Evolutionary conservation across 2,329 filamentous ascomycete species (phyloP), one percentile per base, ranked within the genome.

Genomic region (Ophiostoma piceae): DNA sequence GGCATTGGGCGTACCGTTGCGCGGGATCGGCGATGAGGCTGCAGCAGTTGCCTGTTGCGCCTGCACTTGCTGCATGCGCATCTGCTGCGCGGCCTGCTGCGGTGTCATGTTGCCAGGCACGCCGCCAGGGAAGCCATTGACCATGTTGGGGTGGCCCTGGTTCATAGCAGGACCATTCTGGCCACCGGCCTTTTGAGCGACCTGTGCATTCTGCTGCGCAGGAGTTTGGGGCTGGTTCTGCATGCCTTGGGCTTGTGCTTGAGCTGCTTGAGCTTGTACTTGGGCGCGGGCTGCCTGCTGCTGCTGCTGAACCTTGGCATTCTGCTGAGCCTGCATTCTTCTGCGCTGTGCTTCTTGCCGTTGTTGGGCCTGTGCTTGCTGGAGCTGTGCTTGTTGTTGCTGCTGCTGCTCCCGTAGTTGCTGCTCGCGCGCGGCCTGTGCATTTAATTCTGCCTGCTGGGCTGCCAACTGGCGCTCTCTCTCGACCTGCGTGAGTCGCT

Each of bases 1-100:
- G 70, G 84, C 86, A 69, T 85, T 86, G 70, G 88, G 88, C 1
- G 87, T 90, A 29, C 85, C 85, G 74, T 90, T 87, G 16, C 86
- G 83, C 29, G 85, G 78, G 70, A 88, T 81, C 0, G 91, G 91
- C n/a, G 91, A 92, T 9, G 88, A 88, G 1, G 87, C 88, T 3
- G 86, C 84, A 19, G 87, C 88, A 4, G 86, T 84, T 19, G 85
- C 71, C 26, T 74, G 70, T 37, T 74, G 81, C 75, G 90, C 88
- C 1, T 87, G 85, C 8, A 87, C 84, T 73, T 88, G 85, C 67
- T 82, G 80, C 26, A 80, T 79, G 72, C 84, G 81, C 41, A 81
- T 78, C 69, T 81, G 77, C 71, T 83, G 83, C 6, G 79, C 78
- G 11, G 62, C 67, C 64, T 72, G 72, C 79, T 80, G 32, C 77